These are phyloP conservation scores for Huntiella omanensis DNA, from an alignment of 2,329 filamentous ascomycete species.

Conservation along the genomic window DNA sequence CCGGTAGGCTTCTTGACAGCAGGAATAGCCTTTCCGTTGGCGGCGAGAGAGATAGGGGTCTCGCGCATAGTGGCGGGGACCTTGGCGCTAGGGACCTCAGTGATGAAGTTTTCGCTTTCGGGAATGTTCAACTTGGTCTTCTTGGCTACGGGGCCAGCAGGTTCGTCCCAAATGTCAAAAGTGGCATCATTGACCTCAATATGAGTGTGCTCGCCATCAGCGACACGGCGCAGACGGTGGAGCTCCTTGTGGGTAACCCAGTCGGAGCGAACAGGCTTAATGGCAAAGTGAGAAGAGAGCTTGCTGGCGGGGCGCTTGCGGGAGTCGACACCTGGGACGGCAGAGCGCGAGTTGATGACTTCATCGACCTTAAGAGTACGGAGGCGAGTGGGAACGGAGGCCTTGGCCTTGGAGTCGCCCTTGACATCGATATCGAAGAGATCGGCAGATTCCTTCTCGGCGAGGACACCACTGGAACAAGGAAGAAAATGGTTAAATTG, in stretches of 20 bases:
- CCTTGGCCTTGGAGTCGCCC: conserved; percentile 47
- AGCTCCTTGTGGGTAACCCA: conserved; percentile 79
- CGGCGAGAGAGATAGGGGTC: conserved; percentile 64
- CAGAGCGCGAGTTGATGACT: conserved; percentile 71
- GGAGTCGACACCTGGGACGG: conserved; percentile 56
- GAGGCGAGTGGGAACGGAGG: conserved; percentile 43
- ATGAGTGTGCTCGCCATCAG: conserved; percentile 47
- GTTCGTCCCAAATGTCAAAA: conserved; percentile 61
- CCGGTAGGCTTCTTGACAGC: conserved; percentile 62
- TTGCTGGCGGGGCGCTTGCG: conserved; percentile 58
- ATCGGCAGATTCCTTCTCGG: conserved; percentile 64
- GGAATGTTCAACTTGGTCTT: conserved; percentile 27
- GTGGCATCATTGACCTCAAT: conserved; percentile 39
- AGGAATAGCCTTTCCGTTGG: conserved; percentile 59
- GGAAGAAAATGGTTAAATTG: conserved; percentile 12
- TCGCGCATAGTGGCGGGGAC: conserved; percentile 58
- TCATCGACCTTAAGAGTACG: conserved; percentile 84
- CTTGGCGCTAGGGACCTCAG: conserved; percentile 44
- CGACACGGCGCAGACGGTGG: conserved; percentile 55
- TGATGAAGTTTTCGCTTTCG: conserved; percentile 35
- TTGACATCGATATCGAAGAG: conserved; percentile 69
- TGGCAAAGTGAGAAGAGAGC: conserved; percentile 52
- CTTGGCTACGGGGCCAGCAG: conserved; percentile 17
- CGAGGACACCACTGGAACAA: conserved; percentile 52
- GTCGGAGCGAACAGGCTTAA: conserved; percentile 58